Evolutionary conservation across 176 grass and related monocot genomes (phyloP).

Genomic region (Carex littledalei): DNA sequence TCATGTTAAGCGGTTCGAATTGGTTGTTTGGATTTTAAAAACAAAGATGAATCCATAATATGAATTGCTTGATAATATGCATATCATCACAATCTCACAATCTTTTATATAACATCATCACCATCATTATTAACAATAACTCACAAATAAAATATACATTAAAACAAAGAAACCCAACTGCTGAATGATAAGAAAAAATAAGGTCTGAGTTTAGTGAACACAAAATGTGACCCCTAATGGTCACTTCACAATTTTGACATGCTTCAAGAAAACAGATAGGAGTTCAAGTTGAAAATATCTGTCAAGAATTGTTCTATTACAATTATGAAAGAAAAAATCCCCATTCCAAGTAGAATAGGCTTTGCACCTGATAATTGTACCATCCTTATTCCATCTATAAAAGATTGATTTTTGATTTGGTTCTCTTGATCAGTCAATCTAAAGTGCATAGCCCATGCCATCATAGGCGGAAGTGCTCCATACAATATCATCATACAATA

Average conservation of each 20-base stretch:
- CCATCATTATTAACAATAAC: background rate
- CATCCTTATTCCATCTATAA: background rate
- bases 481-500: slow-evolving; percentile 93
- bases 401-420: background rate
- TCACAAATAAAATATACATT: background rate
- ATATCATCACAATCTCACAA: too few species aligned
- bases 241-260: background rate
- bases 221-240: background rate
- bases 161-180: background rate
- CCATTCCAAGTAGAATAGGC: slow-evolving; percentile 62
- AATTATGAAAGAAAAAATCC: slow-evolving; percentile 44
- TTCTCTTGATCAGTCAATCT: slow-evolving; percentile 4
- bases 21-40: too few species aligned
- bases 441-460: slow-evolving; percentile 59
- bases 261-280: slow-evolving; percentile 32
- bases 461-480: slow-evolving; percentile 67
- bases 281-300: slow-evolving; percentile 28
- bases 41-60: too few species aligned
- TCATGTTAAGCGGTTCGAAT: too few species aligned
- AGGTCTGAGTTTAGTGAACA: background rate
- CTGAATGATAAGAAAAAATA: background rate
- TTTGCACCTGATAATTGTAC: slow-evolving; percentile 27
- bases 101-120: background rate
- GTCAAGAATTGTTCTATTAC: slow-evolving; percentile 49
- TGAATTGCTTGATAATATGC: too few species aligned